Conservation (phyloP, 345 rosid species). For the Syzygium aromaticum region DNA sequence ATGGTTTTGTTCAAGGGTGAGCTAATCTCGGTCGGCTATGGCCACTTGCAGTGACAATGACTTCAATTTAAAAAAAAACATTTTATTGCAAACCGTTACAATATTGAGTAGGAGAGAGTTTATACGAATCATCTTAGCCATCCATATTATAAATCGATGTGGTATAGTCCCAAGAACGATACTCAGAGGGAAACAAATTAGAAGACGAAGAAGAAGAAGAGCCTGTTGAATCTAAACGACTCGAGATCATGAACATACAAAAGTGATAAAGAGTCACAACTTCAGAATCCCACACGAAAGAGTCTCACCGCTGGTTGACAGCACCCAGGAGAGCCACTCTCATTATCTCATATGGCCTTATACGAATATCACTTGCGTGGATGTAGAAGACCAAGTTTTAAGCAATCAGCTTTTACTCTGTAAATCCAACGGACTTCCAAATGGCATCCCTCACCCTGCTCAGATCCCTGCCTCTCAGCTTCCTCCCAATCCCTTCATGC, state of each 20-base stretch:
- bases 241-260: background rate
- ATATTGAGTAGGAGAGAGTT: too few species aligned
- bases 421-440: conserved; percentile 37
- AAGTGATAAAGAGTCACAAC: background rate
- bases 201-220: background rate
- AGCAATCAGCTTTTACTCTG: conserved; percentile 13
- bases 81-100: too few species aligned
- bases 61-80: too few species aligned
- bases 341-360: background rate
- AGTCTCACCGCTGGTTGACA: background rate
- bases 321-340: background rate
- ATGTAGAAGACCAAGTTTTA: background rate
- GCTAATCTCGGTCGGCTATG: background rate
- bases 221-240: background rate
- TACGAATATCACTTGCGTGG: background rate
- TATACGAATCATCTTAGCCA: fast-evolving
- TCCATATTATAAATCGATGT: too few species aligned
- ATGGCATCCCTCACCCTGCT: conserved; percentile 36
- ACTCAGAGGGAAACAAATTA: too few species aligned
- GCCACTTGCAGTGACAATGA: too few species aligned
- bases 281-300: background rate
- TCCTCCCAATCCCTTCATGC: conserved; percentile 41
- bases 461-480: conserved; percentile 37
- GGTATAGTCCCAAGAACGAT: too few species aligned
- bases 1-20: background rate